Base-by-base conservation (phyloP, 2,329 filamentous ascomycete genomes). In the Mycocentrospora acerina region DNA sequence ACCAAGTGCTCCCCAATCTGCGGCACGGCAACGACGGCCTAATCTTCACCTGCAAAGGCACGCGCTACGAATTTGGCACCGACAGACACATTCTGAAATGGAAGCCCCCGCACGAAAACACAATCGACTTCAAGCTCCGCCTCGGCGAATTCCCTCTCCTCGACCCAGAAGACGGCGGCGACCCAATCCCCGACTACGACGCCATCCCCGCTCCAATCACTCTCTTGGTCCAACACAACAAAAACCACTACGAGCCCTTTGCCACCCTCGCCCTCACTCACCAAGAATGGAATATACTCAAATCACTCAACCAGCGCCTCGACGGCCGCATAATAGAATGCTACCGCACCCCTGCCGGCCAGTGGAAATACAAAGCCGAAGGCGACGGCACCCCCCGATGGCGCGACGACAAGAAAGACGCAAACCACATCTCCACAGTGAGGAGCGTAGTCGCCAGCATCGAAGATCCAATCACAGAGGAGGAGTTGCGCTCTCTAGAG, bases 31-130 rank as follows among this genome's bases (percentile, higher is more conserved):
- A 96, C 66, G 93, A 98, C 65, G 93, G 93, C 5, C 78, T 98
- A 31, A 95, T 98, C 60, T 98, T 97, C 70, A 97, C 93, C n/a
- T 95, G 91, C 71, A 83, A 88, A 48, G 85, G 82, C 55, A 89
- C 88, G 13, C 79, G 85, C 8, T 98, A 98, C 72, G 84, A 85
- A 55, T 85, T 86, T 51, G 93, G 93, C 52, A 98, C 93, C 10
- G 93, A 98, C 68, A 81, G 81, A 33, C 85, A 95, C 65, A 98
- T 96, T 48, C 75, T 98, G 26, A 98, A 98, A 68, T 98, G 93
- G 93, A 98, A 98, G 70, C 90, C 91, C 0, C 88, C 89, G 4
- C 78, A 88, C 51, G 93, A 98, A 67, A 98, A 98, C 71, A 95
- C 90, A 0, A 82, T 98, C 53, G 93, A 98, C 66, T 96, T 95